Percentiles rank a stretch among this genome's conserved stretches.
Conservation (phyloP, 352 stramenopile species). For the Thalassiosira livingstoniorum region DNA sequence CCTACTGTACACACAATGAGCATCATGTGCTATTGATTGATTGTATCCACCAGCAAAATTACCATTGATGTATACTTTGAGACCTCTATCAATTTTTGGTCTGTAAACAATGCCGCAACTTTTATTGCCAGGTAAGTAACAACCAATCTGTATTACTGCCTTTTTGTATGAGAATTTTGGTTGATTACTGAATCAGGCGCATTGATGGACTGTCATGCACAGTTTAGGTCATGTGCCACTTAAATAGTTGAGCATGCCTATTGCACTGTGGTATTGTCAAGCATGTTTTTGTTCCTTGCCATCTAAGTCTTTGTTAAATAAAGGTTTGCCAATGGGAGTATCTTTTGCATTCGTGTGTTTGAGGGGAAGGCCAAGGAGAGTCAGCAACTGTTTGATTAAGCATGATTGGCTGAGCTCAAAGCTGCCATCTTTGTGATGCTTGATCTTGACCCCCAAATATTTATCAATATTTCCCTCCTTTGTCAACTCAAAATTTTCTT, state of each 20-base stretch:
- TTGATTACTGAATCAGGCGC: constrained; percentile 10
- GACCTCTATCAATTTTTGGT: not conserved
- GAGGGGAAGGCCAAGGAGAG: not conserved
- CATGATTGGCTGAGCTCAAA: not conserved
- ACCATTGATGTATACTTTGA: constrained; percentile 1
- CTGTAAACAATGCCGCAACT: not conserved
- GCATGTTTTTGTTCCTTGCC: not conserved
- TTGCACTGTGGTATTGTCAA: not conserved
- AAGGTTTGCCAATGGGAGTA: constrained; percentile 15
- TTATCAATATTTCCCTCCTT: not conserved
- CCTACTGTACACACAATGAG: no score
- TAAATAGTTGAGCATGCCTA: constrained; percentile 7
- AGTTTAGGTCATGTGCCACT: not conserved
- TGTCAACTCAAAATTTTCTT: constrained; percentile 7
- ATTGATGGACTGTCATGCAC: constrained; percentile 17
- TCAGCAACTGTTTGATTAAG: not conserved
- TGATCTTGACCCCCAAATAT: not conserved
- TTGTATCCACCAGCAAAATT: constrained; percentile 8
- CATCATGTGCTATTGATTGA: no score
- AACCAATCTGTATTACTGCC: constrained; percentile 4
- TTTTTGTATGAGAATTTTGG: constrained; percentile 11
- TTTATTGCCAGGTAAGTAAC: not conserved
- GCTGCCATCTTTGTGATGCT: not conserved
- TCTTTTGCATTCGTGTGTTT: not conserved
- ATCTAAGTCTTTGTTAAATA: constrained; percentile 7